Percentiles rank a stretch among this genome's conserved stretches.
Evolutionary conservation across 2,329 filamentous ascomycete species (phyloP).

Genomic region (Epicoccum sorghinum): DNA sequence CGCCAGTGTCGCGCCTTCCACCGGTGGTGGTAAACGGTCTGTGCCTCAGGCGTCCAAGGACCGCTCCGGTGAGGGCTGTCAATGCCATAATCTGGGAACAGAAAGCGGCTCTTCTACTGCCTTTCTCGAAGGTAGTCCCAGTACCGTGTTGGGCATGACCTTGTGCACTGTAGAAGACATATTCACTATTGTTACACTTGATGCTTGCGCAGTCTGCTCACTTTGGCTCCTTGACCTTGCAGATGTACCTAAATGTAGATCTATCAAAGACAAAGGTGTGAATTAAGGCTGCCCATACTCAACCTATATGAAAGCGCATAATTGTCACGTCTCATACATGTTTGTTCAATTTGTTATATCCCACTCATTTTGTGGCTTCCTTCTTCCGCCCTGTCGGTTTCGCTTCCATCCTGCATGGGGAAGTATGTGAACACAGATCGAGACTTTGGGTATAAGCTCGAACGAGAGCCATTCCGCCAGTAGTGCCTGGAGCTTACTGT

Average conservation of each 20-base stretch:
- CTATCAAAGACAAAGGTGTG: not conserved
- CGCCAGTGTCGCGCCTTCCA: not conserved
- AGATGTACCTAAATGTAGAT: not conserved
- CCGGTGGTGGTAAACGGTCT: not conserved
- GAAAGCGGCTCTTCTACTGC: not conserved
- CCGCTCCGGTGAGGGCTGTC: constrained; percentile 3
- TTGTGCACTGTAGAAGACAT: not conserved
- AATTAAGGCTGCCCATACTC: no score
- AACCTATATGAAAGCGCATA: not conserved
- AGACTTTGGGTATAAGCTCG: no score
- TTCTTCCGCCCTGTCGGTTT: not conserved
- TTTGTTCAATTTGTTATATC: not conserved
- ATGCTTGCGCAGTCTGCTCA: not conserved
- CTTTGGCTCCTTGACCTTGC: not conserved
- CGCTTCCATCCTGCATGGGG: not conserved
- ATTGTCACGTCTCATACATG: not conserved
- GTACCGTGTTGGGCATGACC: not conserved
- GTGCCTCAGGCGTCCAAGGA: constrained; percentile 4
- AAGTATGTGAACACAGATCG: not conserved
- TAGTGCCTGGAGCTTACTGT: no score
- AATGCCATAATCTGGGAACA: not conserved
- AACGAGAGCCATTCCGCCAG: no score
- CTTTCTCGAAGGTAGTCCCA: not conserved
- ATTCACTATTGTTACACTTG: not conserved
- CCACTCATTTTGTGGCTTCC: not conserved